phyloP scores from a whole-genome alignment of 2,329 filamentous ascomycete species.

The Fusarium illudens region DNA sequence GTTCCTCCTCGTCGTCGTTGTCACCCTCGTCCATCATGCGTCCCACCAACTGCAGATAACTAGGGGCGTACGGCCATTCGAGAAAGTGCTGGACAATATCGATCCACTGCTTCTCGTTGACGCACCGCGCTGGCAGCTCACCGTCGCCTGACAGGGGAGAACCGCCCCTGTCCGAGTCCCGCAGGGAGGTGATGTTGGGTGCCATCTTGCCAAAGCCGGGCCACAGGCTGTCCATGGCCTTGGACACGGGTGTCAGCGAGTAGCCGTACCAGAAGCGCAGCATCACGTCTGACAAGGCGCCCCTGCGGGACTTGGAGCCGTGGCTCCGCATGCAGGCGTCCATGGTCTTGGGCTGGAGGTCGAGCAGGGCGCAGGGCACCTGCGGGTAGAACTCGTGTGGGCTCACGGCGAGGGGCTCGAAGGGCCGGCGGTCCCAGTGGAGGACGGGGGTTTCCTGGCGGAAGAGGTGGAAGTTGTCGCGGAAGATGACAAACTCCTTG shows the following conservation, averaged over 20 bases:
- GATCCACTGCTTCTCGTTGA: conserved; percentile 64
- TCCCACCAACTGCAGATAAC: conserved; percentile 58
- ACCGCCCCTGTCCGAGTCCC: conserved; percentile 59
- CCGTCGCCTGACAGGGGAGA: conserved; percentile 49
- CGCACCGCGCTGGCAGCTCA: conserved; percentile 54
- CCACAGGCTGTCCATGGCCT: conserved; percentile 62
- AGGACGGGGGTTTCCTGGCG: conserved; percentile 61
- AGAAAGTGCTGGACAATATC: conserved; percentile 69
- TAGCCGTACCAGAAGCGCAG: conserved; percentile 54
- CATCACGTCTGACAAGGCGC: conserved; percentile 62
- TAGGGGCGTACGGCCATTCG: conserved; percentile 71
- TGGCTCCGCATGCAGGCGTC: conserved; percentile 58
- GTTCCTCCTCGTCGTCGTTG: conserved; percentile 39
- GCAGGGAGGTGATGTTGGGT: conserved; percentile 57
- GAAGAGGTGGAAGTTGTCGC: conserved; percentile 65
- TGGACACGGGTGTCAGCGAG: conserved; percentile 54
- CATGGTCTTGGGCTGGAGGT: conserved; percentile 69
- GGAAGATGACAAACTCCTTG: conserved; percentile 50
- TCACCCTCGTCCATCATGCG: conserved; percentile 48
- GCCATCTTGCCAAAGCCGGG: conserved; percentile 66
- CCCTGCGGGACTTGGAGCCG: conserved; percentile 53
- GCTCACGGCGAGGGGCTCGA: conserved; percentile 71
- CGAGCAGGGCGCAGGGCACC: conserved; percentile 65
- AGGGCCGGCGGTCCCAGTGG: conserved; percentile 73
- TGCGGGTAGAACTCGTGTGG: conserved; percentile 73